These are phyloP conservation scores for Dactylonectria estremocensis DNA, from an alignment of 2,329 filamentous ascomycete genomes.

Conservation along the genomic window DNA sequence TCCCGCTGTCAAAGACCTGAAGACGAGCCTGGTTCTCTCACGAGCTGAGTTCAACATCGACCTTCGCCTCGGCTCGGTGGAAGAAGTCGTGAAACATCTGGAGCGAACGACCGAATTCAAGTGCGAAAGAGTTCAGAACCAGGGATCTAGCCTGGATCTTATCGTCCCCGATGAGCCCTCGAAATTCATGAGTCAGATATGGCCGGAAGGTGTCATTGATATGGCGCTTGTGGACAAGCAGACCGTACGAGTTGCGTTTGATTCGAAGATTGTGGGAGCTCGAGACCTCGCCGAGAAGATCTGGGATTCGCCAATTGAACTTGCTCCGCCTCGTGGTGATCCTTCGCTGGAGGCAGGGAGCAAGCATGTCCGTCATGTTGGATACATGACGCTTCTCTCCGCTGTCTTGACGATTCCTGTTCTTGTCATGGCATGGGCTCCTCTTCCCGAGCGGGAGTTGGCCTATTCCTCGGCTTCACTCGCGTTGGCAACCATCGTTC, in stretches of 20 bases:
- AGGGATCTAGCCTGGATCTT: slow-evolving; percentile 68
- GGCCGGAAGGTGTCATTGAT: slow-evolving; percentile 61
- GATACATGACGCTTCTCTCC: slow-evolving; percentile 67
- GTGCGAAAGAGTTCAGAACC: slow-evolving; percentile 64
- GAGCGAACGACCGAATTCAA: slow-evolving; percentile 74
- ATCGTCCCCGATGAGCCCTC: slow-evolving; percentile 55
- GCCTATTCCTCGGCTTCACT: slow-evolving; percentile 70
- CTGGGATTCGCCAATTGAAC: slow-evolving; percentile 54
- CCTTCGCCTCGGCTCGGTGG: slow-evolving; percentile 51
- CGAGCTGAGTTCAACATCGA: slow-evolving; percentile 77
- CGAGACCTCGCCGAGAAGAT: slow-evolving; percentile 58
- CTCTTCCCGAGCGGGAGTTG: slow-evolving; percentile 62
- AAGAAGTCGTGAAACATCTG: slow-evolving; percentile 65
- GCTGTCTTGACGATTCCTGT: slow-evolving; percentile 72
- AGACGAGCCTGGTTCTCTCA: slow-evolving; percentile 75
- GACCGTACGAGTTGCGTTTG: slow-evolving; percentile 59
- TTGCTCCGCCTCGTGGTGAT: slow-evolving; percentile 64
- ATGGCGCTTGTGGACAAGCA: slow-evolving; percentile 56
- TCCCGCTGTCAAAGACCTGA: slow-evolving; percentile 66
- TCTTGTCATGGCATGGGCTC: slow-evolving; percentile 78
- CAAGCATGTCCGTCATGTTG: slow-evolving; percentile 67
- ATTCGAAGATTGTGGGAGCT: slow-evolving; percentile 62
- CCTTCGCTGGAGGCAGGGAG: slow-evolving; percentile 64
- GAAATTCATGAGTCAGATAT: slow-evolving; percentile 56
- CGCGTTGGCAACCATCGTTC: slow-evolving; percentile 76